Evolutionary conservation across 2,329 filamentous ascomycete species (phyloP).

Genomic region (Gnomoniopsis sp.): DNA sequence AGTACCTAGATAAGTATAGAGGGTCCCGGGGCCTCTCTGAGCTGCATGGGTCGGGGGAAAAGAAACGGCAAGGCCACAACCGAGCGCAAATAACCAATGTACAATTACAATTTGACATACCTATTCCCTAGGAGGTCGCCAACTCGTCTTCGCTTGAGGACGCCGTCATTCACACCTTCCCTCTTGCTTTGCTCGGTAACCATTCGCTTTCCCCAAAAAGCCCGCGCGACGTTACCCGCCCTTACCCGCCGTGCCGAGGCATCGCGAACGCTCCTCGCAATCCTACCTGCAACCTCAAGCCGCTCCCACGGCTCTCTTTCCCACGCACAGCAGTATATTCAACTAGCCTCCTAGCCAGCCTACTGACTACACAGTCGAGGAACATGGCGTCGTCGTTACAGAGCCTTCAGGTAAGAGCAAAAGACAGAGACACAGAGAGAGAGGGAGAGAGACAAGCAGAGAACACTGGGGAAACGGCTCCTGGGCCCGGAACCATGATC

Average conservation of each 20-base stretch:
- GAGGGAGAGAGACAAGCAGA: not conserved
- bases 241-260: conserved; percentile 12
- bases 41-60: too few species aligned
- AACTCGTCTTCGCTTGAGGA: not conserved
- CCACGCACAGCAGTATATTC: not conserved
- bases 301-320: not conserved
- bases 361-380: too few species aligned
- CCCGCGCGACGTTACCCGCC: not conserved
- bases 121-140: too few species aligned
- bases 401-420: conserved; percentile 9
- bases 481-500: not conserved
- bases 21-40: not conserved
- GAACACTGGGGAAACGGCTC: not conserved
- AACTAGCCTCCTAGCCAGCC: too few species aligned
- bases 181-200: not conserved
- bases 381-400: conserved; percentile 13
- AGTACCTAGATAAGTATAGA: not conserved
- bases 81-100: not conserved
- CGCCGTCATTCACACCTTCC: not conserved
- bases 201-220: not conserved
- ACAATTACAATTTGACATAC: not conserved
- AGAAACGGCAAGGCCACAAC: not conserved
- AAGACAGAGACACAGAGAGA: not conserved
- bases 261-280: not conserved
- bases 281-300: not conserved